Base-by-base conservation (phyloP, 345 rosid genomes). In the Carallia brachiata region DNA sequence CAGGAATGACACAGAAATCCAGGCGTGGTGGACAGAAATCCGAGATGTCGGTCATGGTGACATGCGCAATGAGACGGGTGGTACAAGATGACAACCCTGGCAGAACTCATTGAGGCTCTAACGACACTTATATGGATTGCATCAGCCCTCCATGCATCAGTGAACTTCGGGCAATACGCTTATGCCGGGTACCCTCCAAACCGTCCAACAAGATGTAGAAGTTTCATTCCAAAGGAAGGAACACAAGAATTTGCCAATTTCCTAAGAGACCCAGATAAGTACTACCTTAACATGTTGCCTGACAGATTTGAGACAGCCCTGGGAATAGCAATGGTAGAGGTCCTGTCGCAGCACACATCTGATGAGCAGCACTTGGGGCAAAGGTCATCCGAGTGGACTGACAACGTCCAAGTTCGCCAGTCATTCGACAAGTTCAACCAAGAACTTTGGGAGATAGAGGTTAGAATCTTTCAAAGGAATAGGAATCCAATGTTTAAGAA, bases 11-110 rank as follows among this genome's bases (percentile, higher is more conserved):
- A 50, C 30, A 47, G 90, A 88, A 82, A 73, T 88, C 65, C 90
- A 86, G 75, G 83, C 79, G 67, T 88, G 92, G 90, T 88, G 92
- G 90, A 67, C 75, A 39, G 92, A 88, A 71, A 75, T 86, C 48
- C 75, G 77, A 52, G 80, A 84, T 8, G 72, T 78, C 15, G 90
- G 92, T 7, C 92, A 88, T 39, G 82, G 80, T 36, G 88, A 86
- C 56, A 82, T 84, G 75, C 9, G 73, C 68, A 61, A 77, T 3
- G 88, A 82, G 69, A 69, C 70, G 66, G 92, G 85, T 86, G 90
- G 92, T 70, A 47, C 58, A 65, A 76, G 36, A 76, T 88, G 82
- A 73, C 63, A 75, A 70, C 62, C 31, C 65, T 79, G 13, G 15
- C 77, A 8, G 70, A 81, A 54, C 77, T 88, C 44, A 67, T 74